Percentiles rank a stretch among this genome's conserved stretches.
These are phyloP conservation scores for Candida manassasensis DNA, from an alignment of 805 yeast species.

Conservation along the genomic window DNA sequence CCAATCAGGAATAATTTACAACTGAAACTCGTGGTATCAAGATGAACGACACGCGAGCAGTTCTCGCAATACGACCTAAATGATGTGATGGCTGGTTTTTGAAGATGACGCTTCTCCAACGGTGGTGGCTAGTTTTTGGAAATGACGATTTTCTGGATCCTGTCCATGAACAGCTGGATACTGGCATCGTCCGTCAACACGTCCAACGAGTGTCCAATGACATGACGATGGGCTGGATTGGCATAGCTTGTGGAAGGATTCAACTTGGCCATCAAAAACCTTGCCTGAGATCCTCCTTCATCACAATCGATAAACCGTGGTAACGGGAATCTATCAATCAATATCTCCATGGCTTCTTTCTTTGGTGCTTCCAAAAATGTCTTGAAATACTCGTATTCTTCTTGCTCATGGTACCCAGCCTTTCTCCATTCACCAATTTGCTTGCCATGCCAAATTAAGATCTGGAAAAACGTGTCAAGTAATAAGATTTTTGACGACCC, in stretches of 20 bases:
- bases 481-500: conserved; percentile 53
- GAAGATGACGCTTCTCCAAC: too few relatives aligned
- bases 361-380: conserved; percentile 59
- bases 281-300: conserved; percentile 73
- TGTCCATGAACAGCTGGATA: conserved; percentile 53
- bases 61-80: too few relatives aligned
- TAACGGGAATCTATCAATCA: conserved; percentile 64
- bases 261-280: conserved; percentile 64
- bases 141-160: conserved; percentile 38
- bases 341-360: conserved; percentile 58
- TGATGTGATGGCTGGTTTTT: too few relatives aligned
- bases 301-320: conserved; percentile 72
- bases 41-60: too few relatives aligned
- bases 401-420: conserved; percentile 56
- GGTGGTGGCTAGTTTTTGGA: conserved; percentile 13
- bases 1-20: too few relatives aligned
- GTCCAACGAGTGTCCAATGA: conserved; percentile 26
- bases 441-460: conserved; percentile 63
- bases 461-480: conserved; percentile 66
- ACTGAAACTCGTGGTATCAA: too few relatives aligned
- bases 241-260: conserved; percentile 60
- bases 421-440: conserved; percentile 65
- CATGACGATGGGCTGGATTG: conserved; percentile 24
- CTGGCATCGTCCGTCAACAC: conserved; percentile 58
- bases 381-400: conserved; percentile 55